These are phyloP conservation scores for Parietichytrium sp. DNA, from an alignment of 108 stramenopile genomes.

Conservation along the genomic window DNA sequence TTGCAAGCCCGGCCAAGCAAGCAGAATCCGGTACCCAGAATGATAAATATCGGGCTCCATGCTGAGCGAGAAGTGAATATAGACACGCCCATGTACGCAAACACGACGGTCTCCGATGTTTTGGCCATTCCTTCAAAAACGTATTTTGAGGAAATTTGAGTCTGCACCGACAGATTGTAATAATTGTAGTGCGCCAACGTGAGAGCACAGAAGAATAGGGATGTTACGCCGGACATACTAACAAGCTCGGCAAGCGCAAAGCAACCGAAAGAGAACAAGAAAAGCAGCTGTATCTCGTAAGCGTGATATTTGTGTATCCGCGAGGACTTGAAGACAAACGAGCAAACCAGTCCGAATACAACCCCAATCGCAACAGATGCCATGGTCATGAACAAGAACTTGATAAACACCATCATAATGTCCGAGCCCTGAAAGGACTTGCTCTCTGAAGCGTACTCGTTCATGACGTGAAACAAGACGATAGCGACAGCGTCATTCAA, in stretches of 20 bases:
- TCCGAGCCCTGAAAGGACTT: background rate
- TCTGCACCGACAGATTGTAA: conserved; percentile 79
- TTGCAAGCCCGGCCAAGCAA: conserved; percentile 76
- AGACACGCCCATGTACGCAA: conserved; percentile 94
- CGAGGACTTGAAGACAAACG: conserved; percentile 82
- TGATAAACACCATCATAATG: conserved; percentile 64
- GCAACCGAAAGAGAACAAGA: conserved; percentile 88
- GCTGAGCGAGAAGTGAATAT: conserved; percentile 83
- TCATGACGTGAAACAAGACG: conserved; percentile 90
- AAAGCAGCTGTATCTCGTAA: conserved; percentile 84
- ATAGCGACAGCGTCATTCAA: conserved; percentile 97
- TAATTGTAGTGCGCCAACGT: conserved; percentile 89
- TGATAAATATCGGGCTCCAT: conserved; percentile 72
- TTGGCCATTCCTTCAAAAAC: conserved; percentile 87
- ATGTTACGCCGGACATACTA: conserved; percentile 87
- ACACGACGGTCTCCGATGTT: conserved; percentile 86
- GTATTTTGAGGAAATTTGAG: conserved; percentile 81
- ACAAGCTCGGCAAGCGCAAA: conserved; percentile 86
- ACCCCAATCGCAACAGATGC: conserved; percentile 79
- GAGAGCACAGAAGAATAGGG: conserved; percentile 89
- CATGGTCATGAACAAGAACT: conserved; percentile 68
- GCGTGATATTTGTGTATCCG: conserved; percentile 77
- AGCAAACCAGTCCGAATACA: conserved; percentile 73
- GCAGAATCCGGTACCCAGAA: conserved; percentile 78
- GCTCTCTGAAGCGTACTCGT: conserved; percentile 65